A percentile compares a stretch with the other conserved stretches of the same genome.
Conservation (phyloP, 108 stramenopile genomes). For the Nitzschia inconspicua region DNA sequence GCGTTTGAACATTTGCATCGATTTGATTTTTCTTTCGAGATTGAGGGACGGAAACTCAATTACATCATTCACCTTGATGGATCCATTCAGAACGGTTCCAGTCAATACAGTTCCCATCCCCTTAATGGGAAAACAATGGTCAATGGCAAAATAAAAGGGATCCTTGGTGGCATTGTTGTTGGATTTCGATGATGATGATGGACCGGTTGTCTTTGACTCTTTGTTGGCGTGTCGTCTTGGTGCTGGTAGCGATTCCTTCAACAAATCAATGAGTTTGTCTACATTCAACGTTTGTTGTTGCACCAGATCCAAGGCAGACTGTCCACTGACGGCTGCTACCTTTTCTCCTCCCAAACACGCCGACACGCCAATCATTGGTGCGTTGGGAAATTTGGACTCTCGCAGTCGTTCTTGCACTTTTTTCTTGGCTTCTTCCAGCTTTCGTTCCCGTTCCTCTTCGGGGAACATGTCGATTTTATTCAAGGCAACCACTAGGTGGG, state of each 20-base stretch:
- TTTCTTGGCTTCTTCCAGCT: slow-evolving; percentile 53
- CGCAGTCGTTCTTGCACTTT: slow-evolving; percentile 55
- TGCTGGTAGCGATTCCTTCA: slow-evolving; percentile 57
- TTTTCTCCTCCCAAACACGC: slow-evolving; percentile 93
- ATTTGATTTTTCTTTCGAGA: slow-evolving; percentile 89
- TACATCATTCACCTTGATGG: slow-evolving; percentile 79
- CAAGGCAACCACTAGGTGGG: slow-evolving; percentile 84
- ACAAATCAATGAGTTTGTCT: slow-evolving; percentile 54
- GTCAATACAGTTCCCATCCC: slow-evolving; percentile 98
- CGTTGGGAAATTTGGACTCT: slow-evolving; percentile 71
- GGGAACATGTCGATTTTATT: slow-evolving; percentile 94
- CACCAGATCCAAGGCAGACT: slow-evolving; percentile 1
- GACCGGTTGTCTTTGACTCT: background rate
- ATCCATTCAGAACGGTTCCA: slow-evolving; percentile 90
- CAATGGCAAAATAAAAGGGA: slow-evolving; percentile 84
- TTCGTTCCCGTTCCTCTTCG: slow-evolving; percentile 57
- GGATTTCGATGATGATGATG: background rate
- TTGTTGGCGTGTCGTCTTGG: slow-evolving; percentile 40
- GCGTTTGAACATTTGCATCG: slow-evolving; percentile 96
- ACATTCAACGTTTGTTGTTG: slow-evolving; percentile 59
- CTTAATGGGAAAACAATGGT: slow-evolving; percentile 95
- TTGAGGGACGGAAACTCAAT: slow-evolving; percentile 89
- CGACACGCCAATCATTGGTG: slow-evolving; percentile 75
- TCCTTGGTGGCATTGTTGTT: slow-evolving; percentile 13
- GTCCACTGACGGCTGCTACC: slow-evolving; percentile 62